Evolutionary conservation across 1,139 yeast species (phyloP), one percentile per base, ranked within the genome.

Genomic region (Zygoascus meyerae): DNA sequence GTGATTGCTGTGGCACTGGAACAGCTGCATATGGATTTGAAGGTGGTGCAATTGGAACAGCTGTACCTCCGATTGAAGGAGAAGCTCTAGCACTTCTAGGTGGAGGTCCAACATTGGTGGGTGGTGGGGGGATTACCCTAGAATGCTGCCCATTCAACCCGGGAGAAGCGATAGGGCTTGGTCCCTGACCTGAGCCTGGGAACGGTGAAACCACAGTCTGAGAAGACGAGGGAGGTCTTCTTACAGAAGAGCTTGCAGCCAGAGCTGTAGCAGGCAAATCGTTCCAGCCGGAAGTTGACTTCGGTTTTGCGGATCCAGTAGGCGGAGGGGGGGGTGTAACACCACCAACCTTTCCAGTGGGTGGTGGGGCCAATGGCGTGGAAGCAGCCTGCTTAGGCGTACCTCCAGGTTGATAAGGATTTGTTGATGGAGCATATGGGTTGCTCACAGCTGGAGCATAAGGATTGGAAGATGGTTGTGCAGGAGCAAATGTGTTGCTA

Each of bases 201-300:
- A 59, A 59, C 12, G 68, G 67, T 11, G 66, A 55, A 26, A 59
- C 51, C 45, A 71, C 66, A 9, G 63, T 57, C 34, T 64, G 60
- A 14, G 74, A 66, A 17, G 73, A 73, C 3, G 78, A 69, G 1
- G 81, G 71, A 15, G 79, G 73, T 47, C 78, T 73, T 56, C 83
- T 75, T 32, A 78, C 73, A 11, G 78, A 67, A n/a, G 41, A 40
- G 30, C 74, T 28, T 35, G 55, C 49, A 38, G 52, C 45, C 40
- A 61, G 42, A 30, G 68, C 56, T 26, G 78, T 72, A n/a, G 81
- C 74, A 43, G 97, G 96, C 55, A 90, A 72, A 65, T 90, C 97
- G 61, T 90, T 90, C 97, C 97, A 90, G 2, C 97, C 97, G 43
- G 85, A 92, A 40, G 81, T 81, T 40, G 83, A 83, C 59, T 74